These are phyloP conservation scores for Cutaneotrichosporon mucoides DNA, from an alignment of 1,284 basidiomycete genomes.

Conservation along the genomic window DNA sequence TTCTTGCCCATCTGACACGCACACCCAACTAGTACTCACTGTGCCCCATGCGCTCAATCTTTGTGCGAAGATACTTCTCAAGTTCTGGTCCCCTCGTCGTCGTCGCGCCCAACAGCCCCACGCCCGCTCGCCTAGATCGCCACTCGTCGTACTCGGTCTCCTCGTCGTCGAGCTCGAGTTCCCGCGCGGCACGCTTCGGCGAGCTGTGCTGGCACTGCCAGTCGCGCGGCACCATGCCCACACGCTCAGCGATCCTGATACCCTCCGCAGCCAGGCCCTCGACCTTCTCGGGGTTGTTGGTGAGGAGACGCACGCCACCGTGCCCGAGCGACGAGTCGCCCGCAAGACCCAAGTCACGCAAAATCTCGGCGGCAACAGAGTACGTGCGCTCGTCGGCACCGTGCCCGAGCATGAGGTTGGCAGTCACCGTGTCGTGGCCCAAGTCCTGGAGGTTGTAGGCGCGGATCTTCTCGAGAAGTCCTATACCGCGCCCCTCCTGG, in stretches of 20 bases:
- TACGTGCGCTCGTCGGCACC: slow-evolving; percentile 92
- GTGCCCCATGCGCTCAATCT: slow-evolving; percentile 95
- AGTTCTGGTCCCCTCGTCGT: slow-evolving; percentile 79
- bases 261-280: slow-evolving; percentile 80
- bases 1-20: neutral
- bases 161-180: slow-evolving; percentile 30
- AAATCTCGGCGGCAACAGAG: slow-evolving; percentile 82
- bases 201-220: slow-evolving; percentile 57
- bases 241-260: slow-evolving; percentile 73
- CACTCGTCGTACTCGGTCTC: slow-evolving; percentile 50
- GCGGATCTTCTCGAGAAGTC: slow-evolving; percentile 88
- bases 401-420: slow-evolving; percentile 93
- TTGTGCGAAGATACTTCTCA: slow-evolving; percentile 93
- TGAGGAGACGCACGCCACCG: slow-evolving; percentile 72
- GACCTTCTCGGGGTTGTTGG: slow-evolving; percentile 98
- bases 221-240: slow-evolving; percentile 89
- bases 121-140: slow-evolving; percentile 59
- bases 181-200: slow-evolving; percentile 1
- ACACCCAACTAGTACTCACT: slow-evolving; percentile 46
- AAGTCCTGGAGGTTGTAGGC: slow-evolving; percentile 99
- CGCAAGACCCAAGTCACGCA: slow-evolving; percentile 79
- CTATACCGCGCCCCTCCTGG: slow-evolving; percentile 98
- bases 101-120: slow-evolving; percentile 78
- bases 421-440: slow-evolving; percentile 96
- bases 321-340: slow-evolving; percentile 55